phyloP scores from a whole-genome alignment of 2,329 filamentous ascomycete species.

The Penicillium capsulatum region DNA sequence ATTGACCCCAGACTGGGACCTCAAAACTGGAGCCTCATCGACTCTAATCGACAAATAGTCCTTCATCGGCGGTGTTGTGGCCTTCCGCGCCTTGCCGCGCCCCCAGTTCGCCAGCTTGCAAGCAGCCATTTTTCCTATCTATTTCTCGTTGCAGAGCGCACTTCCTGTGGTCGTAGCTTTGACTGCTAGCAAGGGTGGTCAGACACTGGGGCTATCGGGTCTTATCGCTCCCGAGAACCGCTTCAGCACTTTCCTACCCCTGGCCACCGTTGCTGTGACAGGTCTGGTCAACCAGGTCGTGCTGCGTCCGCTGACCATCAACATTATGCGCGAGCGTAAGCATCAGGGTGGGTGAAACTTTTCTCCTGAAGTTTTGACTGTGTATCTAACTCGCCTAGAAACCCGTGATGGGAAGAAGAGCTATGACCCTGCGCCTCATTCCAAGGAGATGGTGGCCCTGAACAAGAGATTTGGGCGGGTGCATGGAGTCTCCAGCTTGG shows the following conservation, averaged over 20 bases:
- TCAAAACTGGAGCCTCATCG: not conserved
- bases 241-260: constrained; percentile 62
- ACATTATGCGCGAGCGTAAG: constrained; percentile 69
- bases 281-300: constrained; percentile 67
- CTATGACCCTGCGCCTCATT: constrained; percentile 74
- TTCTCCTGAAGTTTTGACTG: not conserved
- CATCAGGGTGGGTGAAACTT: constrained; percentile 64
- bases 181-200: constrained; percentile 66
- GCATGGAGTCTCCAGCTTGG: constrained; percentile 74
- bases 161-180: constrained; percentile 69
- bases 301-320: constrained; percentile 70
- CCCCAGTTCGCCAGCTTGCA: constrained; percentile 79
- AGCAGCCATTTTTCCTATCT: constrained; percentile 70
- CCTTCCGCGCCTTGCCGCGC: constrained; percentile 71
- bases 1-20: not conserved
- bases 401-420: constrained; percentile 85
- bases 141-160: constrained; percentile 78
- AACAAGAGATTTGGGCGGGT: constrained; percentile 75
- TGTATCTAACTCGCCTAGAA: constrained; percentile 48
- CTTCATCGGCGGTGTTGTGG: constrained; percentile 68
- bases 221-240: constrained; percentile 54
- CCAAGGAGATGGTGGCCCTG: constrained; percentile 73
- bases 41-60: constrained; percentile 48
- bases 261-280: constrained; percentile 65
- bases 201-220: constrained; percentile 27